Percentiles rank a stretch among this genome's conserved stretches.
Conservation (phyloP, 495 filamentous ascomycete genomes). For the Bacidia gigantensis region DNA sequence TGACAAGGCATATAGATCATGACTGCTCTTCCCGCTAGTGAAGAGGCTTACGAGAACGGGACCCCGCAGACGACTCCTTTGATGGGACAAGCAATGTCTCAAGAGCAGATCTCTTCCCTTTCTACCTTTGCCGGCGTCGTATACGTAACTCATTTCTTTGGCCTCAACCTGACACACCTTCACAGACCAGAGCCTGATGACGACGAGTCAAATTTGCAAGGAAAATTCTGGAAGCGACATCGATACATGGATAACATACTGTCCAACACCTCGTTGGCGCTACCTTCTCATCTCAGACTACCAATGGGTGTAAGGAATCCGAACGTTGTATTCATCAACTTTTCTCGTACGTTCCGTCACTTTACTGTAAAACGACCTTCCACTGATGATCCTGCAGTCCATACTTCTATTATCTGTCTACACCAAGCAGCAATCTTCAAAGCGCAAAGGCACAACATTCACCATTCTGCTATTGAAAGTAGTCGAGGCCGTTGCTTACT, state of each 20-base stretch:
- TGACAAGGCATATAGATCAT: constrained; percentile 38
- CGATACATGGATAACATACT: constrained; percentile 80
- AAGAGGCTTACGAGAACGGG: constrained; percentile 77
- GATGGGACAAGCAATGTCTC: constrained; percentile 57
- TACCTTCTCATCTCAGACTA: constrained; percentile 73
- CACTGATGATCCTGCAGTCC: constrained; percentile 34
- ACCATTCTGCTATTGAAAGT: constrained; percentile 63
- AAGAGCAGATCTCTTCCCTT: constrained; percentile 53
- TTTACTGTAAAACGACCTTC: neutral
- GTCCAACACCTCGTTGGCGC: constrained; percentile 66
- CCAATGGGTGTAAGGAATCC: constrained; percentile 61
- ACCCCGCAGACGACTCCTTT: constrained; percentile 55
- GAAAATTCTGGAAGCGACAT: constrained; percentile 93
- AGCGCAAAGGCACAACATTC: constrained; percentile 75
- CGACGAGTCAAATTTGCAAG: constrained; percentile 76
- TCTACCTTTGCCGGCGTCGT: constrained; percentile 72
- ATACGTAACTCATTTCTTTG: constrained; percentile 77
- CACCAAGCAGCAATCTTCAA: constrained; percentile 98
- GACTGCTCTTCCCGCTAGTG: constrained; percentile 70
- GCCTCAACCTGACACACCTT: constrained; percentile 85
- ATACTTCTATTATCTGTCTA: constrained; percentile 91
- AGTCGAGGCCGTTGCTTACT: constrained; percentile 89
- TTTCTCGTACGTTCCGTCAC: constrained; percentile 36
- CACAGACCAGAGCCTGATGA: constrained; percentile 80
- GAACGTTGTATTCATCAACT: constrained; percentile 90